Percentiles rank a stretch among this genome's conserved stretches.
phyloP scores from a whole-genome alignment of 2,329 filamentous ascomycete species.

The Aspergillus tanneri region DNA sequence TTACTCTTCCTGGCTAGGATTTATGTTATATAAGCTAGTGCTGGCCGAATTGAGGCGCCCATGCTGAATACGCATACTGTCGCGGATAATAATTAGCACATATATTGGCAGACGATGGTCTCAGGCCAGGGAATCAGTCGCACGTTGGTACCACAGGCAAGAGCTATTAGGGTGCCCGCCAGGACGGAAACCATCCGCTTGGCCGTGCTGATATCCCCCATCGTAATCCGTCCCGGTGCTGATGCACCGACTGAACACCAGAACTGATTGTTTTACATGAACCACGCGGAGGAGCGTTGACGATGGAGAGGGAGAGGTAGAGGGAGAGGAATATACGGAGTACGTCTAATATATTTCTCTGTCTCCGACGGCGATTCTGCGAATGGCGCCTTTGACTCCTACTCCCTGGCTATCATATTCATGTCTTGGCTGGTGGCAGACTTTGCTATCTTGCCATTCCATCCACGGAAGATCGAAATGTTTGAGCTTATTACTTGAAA shows the following conservation, averaged over 20 bases:
- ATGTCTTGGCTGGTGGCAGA: no score
- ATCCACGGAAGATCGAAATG: no score
- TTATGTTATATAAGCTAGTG: no score
- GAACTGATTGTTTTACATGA: conserved; percentile 4
- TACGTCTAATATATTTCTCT: not conserved
- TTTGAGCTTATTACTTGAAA: no score
- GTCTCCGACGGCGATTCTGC: conserved; percentile 1
- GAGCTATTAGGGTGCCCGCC: conserved; percentile 77
- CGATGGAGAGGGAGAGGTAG: not conserved
- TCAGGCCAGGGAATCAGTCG: conserved; percentile 10
- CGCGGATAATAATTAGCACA: not conserved
- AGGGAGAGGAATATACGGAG: not conserved
- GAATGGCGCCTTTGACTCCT: no score
- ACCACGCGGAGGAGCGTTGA: not conserved
- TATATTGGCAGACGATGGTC: not conserved
- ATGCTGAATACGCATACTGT: conserved; percentile 97
- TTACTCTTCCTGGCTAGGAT: not conserved
- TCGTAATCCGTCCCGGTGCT: conserved; percentile 14
- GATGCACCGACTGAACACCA: not conserved
- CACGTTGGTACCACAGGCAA: conserved; percentile 93
- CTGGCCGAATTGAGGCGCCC: conserved; percentile 93
- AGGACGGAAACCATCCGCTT: conserved; percentile 78
- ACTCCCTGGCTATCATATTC: no score
- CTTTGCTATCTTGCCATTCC: no score
- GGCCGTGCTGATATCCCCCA: conserved; percentile 31